Evolutionary conservation across 2,329 filamentous ascomycete species (phyloP), one percentile per base, ranked within the genome.

Genomic region (Colletotrichum costaricense): DNA sequence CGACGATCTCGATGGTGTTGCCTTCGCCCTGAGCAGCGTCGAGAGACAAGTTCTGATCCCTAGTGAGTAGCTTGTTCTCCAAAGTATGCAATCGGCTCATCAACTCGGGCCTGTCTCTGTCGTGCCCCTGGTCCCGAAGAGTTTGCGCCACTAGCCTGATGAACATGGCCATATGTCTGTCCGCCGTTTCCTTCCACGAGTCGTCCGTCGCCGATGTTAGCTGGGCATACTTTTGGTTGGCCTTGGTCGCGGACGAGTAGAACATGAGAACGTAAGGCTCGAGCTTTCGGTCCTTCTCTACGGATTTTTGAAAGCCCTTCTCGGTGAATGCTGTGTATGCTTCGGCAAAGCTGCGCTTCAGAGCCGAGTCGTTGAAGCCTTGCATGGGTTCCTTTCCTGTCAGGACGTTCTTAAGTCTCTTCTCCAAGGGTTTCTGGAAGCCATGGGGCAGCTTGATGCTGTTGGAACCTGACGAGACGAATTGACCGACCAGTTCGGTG

Each of bases 251-350:
- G 75, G 94, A 93, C 1, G 95, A 97, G 84, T 97, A 98, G 87
- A 99, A 98, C 76, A 98, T 98, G 77, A 99, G 88, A 64, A 99
- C 91, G 64, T 98, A 86, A 75, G 97, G 95, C 83, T 99, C 97
- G 26, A 97, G 93, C 79, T 96, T 93, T 75, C 96, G 91, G 82
- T 98, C 96, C 84, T 97, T 97, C 80, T 98, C 95, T 86, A 98
- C 95, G 72, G 92, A 93, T 85, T 95, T 97, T 77, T 94, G 93
- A 80, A 98, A 98, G 58, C 91, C 92, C 74, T 92, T 92, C 75
- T 97, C 94, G 77, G 96, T 98, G 81, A 99, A 94, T 69, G 95
- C 93, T 72, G 96, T 98, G 81, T 98, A 93, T 76, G 98, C 98
- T 76, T 95, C 94, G 68, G 95, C 97, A 84, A 99, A 99, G 2